These are phyloP conservation scores for Sphagnum magellanicum DNA, from an alignment of 228 moss, liverwort and hornwort genomes.

Conservation along the genomic window DNA sequence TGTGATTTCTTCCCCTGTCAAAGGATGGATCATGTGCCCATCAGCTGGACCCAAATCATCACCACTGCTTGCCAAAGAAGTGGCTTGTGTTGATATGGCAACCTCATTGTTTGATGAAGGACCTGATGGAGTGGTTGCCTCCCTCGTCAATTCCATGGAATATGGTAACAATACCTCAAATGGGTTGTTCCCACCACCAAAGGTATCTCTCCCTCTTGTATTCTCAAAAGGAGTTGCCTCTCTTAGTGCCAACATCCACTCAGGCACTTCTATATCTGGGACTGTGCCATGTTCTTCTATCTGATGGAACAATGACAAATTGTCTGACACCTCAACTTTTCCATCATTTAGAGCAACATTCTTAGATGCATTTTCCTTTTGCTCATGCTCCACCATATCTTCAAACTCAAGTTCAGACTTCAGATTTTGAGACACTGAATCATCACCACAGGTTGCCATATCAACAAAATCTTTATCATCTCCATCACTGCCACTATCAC, in stretches of 20 bases:
- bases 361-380: constrained; percentile 19
- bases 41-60: constrained; percentile 8
- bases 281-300: constrained; percentile 14
- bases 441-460: constrained; percentile 35
- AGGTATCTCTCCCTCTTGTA: constrained; percentile 24
- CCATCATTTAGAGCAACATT: constrained; percentile 18
- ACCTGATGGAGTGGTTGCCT: neutral
- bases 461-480: constrained; percentile 47
- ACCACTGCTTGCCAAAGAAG: constrained; percentile 8
- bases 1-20: constrained; percentile 36
- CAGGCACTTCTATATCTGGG: constrained; percentile 15
- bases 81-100: neutral
- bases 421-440: constrained; percentile 7
- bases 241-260: constrained; percentile 20
- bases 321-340: constrained; percentile 36
- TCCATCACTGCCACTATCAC: constrained; percentile 46
- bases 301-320: constrained; percentile 14
- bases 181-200: constrained; percentile 9
- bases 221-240: constrained; percentile 16
- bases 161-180: constrained; percentile 9
- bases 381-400: constrained; percentile 10
- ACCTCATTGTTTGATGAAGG: neutral
- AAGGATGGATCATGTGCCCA: constrained; percentile 4
- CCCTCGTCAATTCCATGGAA: constrained; percentile 1
- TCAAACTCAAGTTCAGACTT: constrained; percentile 15